Percentiles rank a stretch among this genome's conserved stretches.
Evolutionary conservation across 2,329 filamentous ascomycete species (phyloP).

Genomic region (Penicillium sp.): DNA sequence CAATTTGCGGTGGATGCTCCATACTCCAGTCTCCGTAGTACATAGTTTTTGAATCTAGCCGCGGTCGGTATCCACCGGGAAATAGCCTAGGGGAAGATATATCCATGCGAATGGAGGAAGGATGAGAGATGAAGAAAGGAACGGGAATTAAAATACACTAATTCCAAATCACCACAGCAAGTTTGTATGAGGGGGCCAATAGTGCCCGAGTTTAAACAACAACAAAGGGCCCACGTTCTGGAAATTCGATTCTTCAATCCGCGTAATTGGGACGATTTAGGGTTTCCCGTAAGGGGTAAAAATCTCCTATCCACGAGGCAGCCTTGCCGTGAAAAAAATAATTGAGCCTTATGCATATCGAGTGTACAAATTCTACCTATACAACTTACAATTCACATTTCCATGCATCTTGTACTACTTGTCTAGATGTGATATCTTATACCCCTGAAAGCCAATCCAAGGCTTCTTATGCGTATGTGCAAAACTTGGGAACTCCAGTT

Average conservation of each 20-base stretch:
- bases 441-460: background rate
- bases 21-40: too few relatives aligned
- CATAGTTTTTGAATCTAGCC: constrained; percentile 4
- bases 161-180: background rate
- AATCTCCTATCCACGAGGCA: too few relatives aligned
- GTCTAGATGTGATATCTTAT: too few relatives aligned
- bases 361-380: too few relatives aligned
- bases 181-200: constrained; percentile 5
- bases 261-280: background rate
- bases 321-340: too few relatives aligned
- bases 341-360: too few relatives aligned
- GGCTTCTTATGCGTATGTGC: background rate
- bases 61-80: background rate
- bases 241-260: too few relatives aligned
- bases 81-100: constrained; percentile 6
- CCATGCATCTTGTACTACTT: too few relatives aligned
- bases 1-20: constrained; percentile 10
- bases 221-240: constrained; percentile 3
- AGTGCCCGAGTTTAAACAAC: background rate
- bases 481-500: background rate
- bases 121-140: background rate
- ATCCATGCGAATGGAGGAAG: background rate
- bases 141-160: background rate
- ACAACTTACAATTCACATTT: too few relatives aligned
- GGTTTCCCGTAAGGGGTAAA: background rate